Base-by-base conservation (phyloP, 2,329 filamentous ascomycete species). In the Ophiostoma himal-ulmi region DNA sequence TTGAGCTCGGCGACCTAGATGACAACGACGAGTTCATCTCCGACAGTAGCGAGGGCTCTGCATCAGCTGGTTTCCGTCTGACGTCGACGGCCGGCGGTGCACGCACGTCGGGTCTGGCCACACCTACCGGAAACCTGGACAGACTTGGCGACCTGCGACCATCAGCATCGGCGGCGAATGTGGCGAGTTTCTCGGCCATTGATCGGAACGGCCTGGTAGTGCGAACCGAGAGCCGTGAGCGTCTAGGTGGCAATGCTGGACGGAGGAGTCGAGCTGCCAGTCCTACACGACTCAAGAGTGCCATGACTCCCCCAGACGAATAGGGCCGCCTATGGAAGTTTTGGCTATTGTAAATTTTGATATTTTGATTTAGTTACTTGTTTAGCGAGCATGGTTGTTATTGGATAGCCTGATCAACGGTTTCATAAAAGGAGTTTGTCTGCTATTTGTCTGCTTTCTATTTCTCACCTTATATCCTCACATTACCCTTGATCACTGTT, bases 151-250 rank as follows among this genome's bases (percentile, higher is more conserved):
- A 83, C 52, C 71, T 79, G 17, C 78, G 79, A 36, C 75, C 76
- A 75, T 76, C 14, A 5, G 22, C 66, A 7, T 66, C 67, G 20
- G 41, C 20, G 60, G 39, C 20, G 10, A 67, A 48, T 22, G 39
- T 41, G 11, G 65, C 64, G 3, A 20, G 65, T 22, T 54, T 89
- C 36, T 65, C 62, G 36, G 34, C 62, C 36, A 65, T 65, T 76
- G 86, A 89, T 74, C 81, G 93, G 54, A 88, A 86, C 66, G 94
- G 94, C 1, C 78, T 97, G 73, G 89, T 92, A 69, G 86, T 93
- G 2, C 83, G 94, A 74, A 96, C 92, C 0, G 94, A 97, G 77
- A 96, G 93, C 77, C 84, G 93, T 69, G 95, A 98, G 77, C 85
- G 92, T 71, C 80, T 97, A 52, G 83, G 71, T 1, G 62, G 34